phyloP scores from a whole-genome alignment of 192 early-diverging fungal genomes.

The Podila horticola region DNA sequence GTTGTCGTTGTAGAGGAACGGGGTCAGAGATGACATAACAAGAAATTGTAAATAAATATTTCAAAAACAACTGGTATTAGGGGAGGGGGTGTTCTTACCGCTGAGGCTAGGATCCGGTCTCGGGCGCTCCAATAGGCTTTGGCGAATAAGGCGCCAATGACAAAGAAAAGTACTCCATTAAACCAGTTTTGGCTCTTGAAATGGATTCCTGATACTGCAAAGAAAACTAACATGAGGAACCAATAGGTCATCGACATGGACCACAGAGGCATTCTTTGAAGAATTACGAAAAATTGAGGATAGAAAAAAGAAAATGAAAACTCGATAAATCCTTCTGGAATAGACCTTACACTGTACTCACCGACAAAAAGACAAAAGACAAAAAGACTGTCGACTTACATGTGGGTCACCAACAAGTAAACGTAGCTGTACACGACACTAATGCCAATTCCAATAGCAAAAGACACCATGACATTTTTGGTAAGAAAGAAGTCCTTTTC shows the following conservation, averaged over 20 bases:
- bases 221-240: constrained; percentile 10
- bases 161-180: constrained; percentile 1
- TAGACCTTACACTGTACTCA: background rate
- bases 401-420: constrained; percentile 63
- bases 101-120: constrained; percentile 8
- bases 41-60: background rate
- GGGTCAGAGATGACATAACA: background rate
- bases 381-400: constrained; percentile 26
- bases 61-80: background rate
- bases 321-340: background rate
- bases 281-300: background rate
- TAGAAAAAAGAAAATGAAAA: background rate
- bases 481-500: constrained; percentile 20
- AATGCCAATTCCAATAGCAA: constrained; percentile 63
- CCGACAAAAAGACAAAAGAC: background rate
- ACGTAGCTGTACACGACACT: constrained; percentile 50
- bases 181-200: constrained; percentile 5
- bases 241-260: constrained; percentile 16
- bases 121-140: constrained; percentile 1
- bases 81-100: background rate
- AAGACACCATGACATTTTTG: constrained; percentile 34
- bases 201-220: constrained; percentile 2
- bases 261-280: constrained; percentile 15
- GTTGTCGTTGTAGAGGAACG: background rate
- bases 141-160: constrained; percentile 1